A percentile compares a stretch with the other conserved stretches of the same genome.
These are phyloP conservation scores for Volvox africanus DNA, from an alignment of 139 green algal species.

Conservation along the genomic window DNA sequence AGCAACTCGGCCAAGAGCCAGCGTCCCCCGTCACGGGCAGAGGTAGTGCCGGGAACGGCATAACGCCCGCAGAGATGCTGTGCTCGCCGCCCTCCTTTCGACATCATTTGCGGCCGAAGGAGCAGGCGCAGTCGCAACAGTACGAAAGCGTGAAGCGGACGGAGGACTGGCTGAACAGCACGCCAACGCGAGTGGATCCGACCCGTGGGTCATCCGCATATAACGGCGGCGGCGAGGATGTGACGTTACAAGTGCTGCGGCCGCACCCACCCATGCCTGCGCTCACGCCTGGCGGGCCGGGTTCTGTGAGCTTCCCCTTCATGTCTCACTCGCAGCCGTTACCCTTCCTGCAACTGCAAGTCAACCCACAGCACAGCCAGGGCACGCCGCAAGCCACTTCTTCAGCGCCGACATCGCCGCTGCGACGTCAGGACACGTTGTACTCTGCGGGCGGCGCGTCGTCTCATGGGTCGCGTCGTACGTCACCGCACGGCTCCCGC, in stretches of 20 bases:
- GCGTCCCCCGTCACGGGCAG: neutral
- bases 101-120: neutral
- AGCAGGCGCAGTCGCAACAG: no score
- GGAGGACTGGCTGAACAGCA: slow-evolving; percentile 24
- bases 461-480: neutral
- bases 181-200: neutral
- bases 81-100: slow-evolving; percentile 18
- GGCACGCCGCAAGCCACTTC: neutral
- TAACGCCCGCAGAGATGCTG: neutral
- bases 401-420: neutral
- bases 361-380: neutral
- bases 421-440: neutral
- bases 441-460: neutral
- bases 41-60: neutral
- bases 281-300: neutral
- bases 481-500: neutral
- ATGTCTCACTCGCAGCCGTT: neutral
- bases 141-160: slow-evolving; percentile 6
- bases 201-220: neutral
- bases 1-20: neutral
- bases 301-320: neutral
- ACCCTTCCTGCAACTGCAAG: neutral
- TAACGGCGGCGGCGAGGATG: neutral
- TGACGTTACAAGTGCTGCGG: neutral
- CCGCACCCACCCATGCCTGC: neutral